Conservation (phyloP, 306 rosid species). For the Ammopiptanthus mongolicus region DNA sequence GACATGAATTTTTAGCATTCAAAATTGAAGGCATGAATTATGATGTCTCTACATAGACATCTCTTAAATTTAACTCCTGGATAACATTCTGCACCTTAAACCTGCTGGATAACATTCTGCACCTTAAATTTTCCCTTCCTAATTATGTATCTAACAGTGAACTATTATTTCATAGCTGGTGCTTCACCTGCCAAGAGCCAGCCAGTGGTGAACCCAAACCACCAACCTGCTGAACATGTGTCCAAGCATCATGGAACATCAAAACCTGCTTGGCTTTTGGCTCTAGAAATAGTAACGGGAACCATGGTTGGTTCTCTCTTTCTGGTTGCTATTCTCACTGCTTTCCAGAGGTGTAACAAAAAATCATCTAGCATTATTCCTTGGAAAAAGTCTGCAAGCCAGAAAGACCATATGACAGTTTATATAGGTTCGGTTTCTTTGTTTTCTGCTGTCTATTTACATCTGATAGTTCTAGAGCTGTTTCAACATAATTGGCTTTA, state of each 20-base stretch:
- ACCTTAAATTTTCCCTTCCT: not conserved
- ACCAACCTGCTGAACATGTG: conserved; percentile 24
- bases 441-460: not conserved
- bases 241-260: conserved; percentile 51
- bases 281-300: conserved; percentile 80
- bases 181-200: conserved; percentile 54
- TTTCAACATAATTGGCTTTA: conserved; percentile 16
- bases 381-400: conserved; percentile 83
- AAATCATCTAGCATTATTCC: conserved; percentile 83
- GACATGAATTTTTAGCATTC: conserved; percentile 16
- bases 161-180: conserved; percentile 37
- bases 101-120: not conserved
- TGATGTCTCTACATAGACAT: not conserved
- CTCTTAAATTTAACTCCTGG: too few relatives aligned
- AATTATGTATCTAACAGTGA: conserved; percentile 14
- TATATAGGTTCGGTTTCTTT: conserved; percentile 49
- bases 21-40: conserved; percentile 5
- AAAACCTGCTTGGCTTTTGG: conserved; percentile 83
- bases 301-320: conserved; percentile 66
- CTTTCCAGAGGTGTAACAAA: conserved; percentile 58
- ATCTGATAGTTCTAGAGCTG: conserved; percentile 1
- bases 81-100: not conserved
- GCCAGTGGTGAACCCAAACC: conserved; percentile 38
- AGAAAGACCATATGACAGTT: conserved; percentile 59
- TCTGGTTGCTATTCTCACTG: conserved; percentile 59